phyloP scores from a whole-genome alignment of 2,329 filamentous ascomycete genomes.

The Aspergillus sp. region DNA sequence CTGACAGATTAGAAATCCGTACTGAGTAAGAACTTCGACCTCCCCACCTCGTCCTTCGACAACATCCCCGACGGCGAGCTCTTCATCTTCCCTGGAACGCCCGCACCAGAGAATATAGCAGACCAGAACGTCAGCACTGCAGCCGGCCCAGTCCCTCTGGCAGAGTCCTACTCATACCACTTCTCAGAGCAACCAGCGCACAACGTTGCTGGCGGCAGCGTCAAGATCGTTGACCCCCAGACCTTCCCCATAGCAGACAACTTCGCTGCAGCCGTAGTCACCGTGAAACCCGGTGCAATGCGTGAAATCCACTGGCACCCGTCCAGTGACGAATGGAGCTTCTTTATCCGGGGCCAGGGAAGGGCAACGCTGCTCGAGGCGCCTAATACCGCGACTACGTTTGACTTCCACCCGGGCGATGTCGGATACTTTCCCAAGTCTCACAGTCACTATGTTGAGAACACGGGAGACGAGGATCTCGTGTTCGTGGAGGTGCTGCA shows the following conservation, averaged over 20 bases:
- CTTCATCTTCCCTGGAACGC: constrained; percentile 74
- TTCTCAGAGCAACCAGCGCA: constrained; percentile 70
- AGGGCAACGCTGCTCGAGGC: constrained; percentile 73
- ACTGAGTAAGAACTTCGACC: constrained; percentile 56
- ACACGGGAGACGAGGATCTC: constrained; percentile 70
- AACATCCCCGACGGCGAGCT: constrained; percentile 66
- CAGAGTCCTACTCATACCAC: constrained; percentile 66
- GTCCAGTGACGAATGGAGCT: constrained; percentile 77
- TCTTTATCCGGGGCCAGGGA: constrained; percentile 71
- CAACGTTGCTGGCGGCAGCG: constrained; percentile 66
- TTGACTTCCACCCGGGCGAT: constrained; percentile 73
- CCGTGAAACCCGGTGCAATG: constrained; percentile 69
- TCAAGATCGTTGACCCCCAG: constrained; percentile 72
- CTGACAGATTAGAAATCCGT: constrained; percentile 42
- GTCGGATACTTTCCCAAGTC: constrained; percentile 75
- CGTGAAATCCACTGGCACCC: constrained; percentile 85
- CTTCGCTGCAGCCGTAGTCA: constrained; percentile 69
- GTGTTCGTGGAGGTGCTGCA: constrained; percentile 75
- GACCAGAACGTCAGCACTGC: constrained; percentile 61
- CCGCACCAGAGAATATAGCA: constrained; percentile 62
- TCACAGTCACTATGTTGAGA: constrained; percentile 81
- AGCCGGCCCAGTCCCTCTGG: constrained; percentile 66
- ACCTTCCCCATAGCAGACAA: constrained; percentile 75
- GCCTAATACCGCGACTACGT: constrained; percentile 68
- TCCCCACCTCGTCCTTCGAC: constrained; percentile 54